Conservation (phyloP, 306 rosid genomes). For the Ormosia emarginata region DNA sequence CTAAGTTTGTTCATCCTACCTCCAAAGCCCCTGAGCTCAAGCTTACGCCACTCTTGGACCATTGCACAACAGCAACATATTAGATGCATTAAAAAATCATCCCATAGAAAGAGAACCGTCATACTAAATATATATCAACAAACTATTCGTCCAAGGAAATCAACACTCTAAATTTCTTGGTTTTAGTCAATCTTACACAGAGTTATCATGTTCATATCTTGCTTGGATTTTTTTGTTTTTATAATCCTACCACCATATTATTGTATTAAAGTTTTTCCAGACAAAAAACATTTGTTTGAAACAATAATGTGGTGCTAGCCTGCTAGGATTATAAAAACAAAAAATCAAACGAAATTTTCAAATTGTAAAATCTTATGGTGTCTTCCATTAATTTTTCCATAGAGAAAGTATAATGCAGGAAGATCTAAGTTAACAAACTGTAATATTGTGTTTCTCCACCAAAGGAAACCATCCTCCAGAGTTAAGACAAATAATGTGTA, state of each 20-base stretch:
- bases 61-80: conserved; percentile 43
- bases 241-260: no score
- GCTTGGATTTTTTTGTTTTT: no score
- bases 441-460: not conserved
- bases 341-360: not conserved
- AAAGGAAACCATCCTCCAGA: not conserved
- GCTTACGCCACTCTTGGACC: conserved; percentile 38
- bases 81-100: conserved; percentile 36
- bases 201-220: not conserved
- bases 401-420: not conserved
- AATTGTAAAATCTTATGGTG: not conserved
- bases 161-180: not conserved
- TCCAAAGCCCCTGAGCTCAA: conserved; percentile 22
- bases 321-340: not conserved
- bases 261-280: no score
- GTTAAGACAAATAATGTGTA: not conserved
- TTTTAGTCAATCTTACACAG: not conserved
- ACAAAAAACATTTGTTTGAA: not conserved
- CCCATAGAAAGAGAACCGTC: not conserved
- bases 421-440: not conserved
- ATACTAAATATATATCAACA: not conserved
- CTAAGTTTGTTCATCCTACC: no score
- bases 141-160: not conserved
- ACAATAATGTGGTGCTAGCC: not conserved
- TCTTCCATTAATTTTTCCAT: not conserved